phyloP scores from a whole-genome alignment of 1,284 basidiomycete genomes.

The Volvariella surrecta region DNA sequence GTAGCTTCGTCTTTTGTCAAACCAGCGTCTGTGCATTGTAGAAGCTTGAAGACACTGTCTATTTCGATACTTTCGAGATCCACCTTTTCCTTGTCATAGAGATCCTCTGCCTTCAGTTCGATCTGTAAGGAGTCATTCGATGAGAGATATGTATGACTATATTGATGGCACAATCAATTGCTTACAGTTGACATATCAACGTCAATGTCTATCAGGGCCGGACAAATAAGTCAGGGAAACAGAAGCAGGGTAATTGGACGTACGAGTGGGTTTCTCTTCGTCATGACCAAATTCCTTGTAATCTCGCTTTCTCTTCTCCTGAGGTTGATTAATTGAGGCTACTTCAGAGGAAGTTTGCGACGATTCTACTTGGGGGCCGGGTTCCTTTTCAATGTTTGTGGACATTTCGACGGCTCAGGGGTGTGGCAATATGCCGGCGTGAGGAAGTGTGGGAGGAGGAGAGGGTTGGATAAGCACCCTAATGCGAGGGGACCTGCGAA shows the following conservation, averaged over 20 bases:
- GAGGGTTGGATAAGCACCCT: constrained; percentile 15
- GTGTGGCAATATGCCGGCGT: constrained; percentile 10
- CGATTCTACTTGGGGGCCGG: constrained; percentile 37
- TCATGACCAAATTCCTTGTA: constrained; percentile 91
- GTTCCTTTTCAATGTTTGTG: constrained; percentile 52
- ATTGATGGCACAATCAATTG: no score
- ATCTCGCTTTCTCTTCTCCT: constrained; percentile 75
- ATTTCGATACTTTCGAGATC: constrained; percentile 96
- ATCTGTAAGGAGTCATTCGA: constrained; percentile 39
- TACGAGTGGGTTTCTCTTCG: constrained; percentile 60
- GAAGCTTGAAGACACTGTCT: constrained; percentile 93
- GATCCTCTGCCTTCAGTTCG: constrained; percentile 87
- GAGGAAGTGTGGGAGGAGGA: constrained; percentile 10
- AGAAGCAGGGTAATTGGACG: constrained; percentile 21
- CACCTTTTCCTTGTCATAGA: constrained; percentile 98
- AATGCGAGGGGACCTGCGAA: constrained; percentile 9
- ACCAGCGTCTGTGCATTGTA: constrained; percentile 84
- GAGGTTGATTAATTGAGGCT: constrained; percentile 22
- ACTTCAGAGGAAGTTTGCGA: constrained; percentile 23
- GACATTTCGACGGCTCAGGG: constrained; percentile 26
- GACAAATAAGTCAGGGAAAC: constrained; percentile 2
- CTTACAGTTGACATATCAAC: constrained; percentile 79
- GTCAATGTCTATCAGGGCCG: constrained; percentile 60
- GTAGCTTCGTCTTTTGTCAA: constrained; percentile 66
- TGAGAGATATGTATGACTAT: constrained; percentile 9